Percentiles rank a stretch among this genome's conserved stretches.
phyloP scores from a whole-genome alignment of 179 eudicot species.

The Pouteria campechiana region DNA sequence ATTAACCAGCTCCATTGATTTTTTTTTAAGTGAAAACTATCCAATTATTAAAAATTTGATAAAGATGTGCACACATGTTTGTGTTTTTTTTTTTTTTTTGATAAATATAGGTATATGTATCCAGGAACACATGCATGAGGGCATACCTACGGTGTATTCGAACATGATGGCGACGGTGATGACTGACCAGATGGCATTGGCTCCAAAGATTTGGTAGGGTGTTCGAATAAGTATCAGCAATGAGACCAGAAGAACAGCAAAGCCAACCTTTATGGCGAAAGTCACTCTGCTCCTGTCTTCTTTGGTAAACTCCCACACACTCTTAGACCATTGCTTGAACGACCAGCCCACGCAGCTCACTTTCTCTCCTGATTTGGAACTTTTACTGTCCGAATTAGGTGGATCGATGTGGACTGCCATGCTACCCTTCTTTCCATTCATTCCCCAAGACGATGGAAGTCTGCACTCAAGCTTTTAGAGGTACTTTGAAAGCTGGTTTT shows the following conservation, averaged over 20 bases:
- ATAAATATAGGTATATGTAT: background rate
- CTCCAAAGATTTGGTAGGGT: conserved; percentile 38
- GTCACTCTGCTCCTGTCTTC: conserved; percentile 31
- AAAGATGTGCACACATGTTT: too few relatives aligned
- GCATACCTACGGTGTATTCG: conserved; percentile 52
- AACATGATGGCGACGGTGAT: conserved; percentile 54
- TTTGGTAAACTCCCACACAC: conserved; percentile 31
- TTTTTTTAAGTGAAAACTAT: too few relatives aligned
- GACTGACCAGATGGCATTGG: conserved; percentile 46
- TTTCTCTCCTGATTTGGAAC: conserved; percentile 9
- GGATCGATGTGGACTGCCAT: conserved; percentile 24
- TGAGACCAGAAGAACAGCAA: conserved; percentile 43
- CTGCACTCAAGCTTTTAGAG: too few relatives aligned
- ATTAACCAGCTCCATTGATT: too few relatives aligned
- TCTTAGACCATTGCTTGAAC: conserved; percentile 11
- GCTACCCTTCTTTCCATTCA: conserved; percentile 26
- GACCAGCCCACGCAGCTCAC: conserved; percentile 1
- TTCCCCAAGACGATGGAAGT: conserved; percentile 10
- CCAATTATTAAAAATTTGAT: too few relatives aligned
- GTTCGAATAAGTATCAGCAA: conserved; percentile 35
- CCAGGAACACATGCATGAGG: too few relatives aligned
- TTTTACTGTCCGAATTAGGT: conserved; percentile 11
- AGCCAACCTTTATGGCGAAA: conserved; percentile 42
- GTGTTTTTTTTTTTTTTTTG: too few relatives aligned
- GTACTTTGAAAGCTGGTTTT: too few relatives aligned